These are phyloP conservation scores for Xylaria hypoxylon DNA, from an alignment of 2,329 filamentous ascomycete genomes.

Conservation along the genomic window DNA sequence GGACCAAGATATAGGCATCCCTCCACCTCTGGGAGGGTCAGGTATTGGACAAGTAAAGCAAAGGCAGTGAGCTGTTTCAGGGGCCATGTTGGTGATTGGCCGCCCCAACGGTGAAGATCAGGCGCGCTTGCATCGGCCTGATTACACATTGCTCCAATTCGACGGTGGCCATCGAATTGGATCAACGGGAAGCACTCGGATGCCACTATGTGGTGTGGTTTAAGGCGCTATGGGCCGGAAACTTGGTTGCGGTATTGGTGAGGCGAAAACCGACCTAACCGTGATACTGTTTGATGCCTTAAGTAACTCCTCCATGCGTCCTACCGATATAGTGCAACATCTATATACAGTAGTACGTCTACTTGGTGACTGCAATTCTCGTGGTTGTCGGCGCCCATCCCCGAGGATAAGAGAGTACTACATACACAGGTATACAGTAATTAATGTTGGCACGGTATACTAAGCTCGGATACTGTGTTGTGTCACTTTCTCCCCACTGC, in stretches of 20 bases:
- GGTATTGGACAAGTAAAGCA: constrained; percentile 22
- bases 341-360: neutral
- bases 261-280: constrained; percentile 19
- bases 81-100: constrained; percentile 34
- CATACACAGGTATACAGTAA: too few relatives aligned
- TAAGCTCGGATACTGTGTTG: neutral
- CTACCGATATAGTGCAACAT: neutral
- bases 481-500: constrained; percentile 2
- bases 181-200: constrained; percentile 18
- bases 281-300: constrained; percentile 11
- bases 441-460: neutral
- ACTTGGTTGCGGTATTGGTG: constrained; percentile 18
- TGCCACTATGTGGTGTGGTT: constrained; percentile 5
- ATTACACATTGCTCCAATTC: constrained; percentile 24
- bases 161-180: constrained; percentile 30
- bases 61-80: constrained; percentile 36
- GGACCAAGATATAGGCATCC: constrained; percentile 34
- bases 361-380: neutral
- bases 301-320: neutral
- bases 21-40: constrained; percentile 5
- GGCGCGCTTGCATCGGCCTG: constrained; percentile 35
- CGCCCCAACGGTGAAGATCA: constrained; percentile 36
- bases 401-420: neutral
- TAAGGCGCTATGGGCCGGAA: constrained; percentile 14
- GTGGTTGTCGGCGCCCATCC: neutral